Evolutionary conservation across 768 basidiomycete genomes (phyloP), one percentile per base, ranked within the genome.

Genomic region (Calocybe gangraenosa): DNA sequence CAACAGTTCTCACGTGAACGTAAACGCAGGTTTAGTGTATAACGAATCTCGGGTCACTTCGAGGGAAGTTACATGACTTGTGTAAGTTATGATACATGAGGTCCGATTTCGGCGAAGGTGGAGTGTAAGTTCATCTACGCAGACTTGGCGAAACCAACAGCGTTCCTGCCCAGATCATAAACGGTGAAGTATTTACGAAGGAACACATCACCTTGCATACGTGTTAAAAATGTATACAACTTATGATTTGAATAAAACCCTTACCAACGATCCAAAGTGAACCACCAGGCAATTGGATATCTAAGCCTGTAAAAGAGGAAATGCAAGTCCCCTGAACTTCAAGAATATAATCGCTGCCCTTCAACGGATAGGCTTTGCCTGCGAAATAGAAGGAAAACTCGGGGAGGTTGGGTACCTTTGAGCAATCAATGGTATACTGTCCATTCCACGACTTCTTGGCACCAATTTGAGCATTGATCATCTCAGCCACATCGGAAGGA

Each of bases 401-500:
- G 8, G 96, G 96, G 31, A 99, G 79, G 20, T 59, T 62, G n/a
- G 89, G 73, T 50, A 98, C 84, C 59, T 79, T 92, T 49, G 79
- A 68, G 64, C 96, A 98, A 53, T 93, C 90, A 50, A 99, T 73
- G 19, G 81, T 81, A 61, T 95, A 96, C 66, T 97, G 95, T 32
- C 95, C 96, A 60, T 88, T 96, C 94, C 94, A 98, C 1, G 84
- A 81, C 60, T 85, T 91, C 69, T 79, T 87, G 11, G 95, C 95
- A 48, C 96, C 96, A 42, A 99, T 96, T 64, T 87, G 83, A 23
- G 86, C 73, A 68, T 99, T 98, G 58, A 99, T 73, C 91, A 99
- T 91, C 74, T 99, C 96, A 42, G 96, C 94, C 43, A 98, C 77
- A 59, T 98, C 95, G 46, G 84, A 82, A 40, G 95, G 95, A 40